Conservation (phyloP, 352 stramenopile genomes). For the Phytopythium mirpurense region DNA sequence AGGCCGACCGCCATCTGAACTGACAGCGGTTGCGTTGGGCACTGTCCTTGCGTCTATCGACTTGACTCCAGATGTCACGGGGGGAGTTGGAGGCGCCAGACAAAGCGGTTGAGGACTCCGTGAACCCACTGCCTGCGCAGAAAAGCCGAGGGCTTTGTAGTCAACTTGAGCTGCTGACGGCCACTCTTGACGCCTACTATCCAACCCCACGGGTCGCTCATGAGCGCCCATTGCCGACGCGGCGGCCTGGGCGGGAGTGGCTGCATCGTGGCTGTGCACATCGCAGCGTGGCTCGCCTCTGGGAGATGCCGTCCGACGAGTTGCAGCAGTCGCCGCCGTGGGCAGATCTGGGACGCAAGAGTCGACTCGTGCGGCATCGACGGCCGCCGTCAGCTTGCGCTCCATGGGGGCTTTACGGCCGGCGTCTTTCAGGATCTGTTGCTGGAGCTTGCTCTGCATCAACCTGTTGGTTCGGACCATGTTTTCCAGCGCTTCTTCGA, state of each 20-base stretch:
- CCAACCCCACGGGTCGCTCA: neutral
- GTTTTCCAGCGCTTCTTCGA: conserved; percentile 41
- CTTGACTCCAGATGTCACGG: too few species aligned
- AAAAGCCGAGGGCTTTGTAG: conserved; percentile 1
- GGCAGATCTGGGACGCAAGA: neutral
- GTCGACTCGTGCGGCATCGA: conserved; percentile 1
- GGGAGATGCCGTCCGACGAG: neutral
- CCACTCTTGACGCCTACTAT: neutral
- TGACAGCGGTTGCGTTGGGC: too few species aligned
- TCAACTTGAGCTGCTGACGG: neutral
- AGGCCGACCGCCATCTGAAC: too few species aligned
- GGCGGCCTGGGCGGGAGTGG: neutral
- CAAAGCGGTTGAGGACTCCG: neutral
- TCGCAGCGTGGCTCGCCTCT: neutral
- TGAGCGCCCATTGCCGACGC: neutral
- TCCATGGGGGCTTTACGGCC: conserved; percentile 21
- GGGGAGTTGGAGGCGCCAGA: too few species aligned
- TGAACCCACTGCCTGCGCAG: neutral
- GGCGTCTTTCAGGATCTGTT: conserved; percentile 67
- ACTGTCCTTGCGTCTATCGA: too few species aligned
- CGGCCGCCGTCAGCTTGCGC: conserved; percentile 11
- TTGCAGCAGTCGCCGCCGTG: neutral
- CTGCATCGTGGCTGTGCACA: neutral
- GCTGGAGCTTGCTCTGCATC: conserved; percentile 50
- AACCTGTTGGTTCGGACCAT: conserved; percentile 57